Conservation (phyloP, 1,284 basidiomycete genomes). For the Gastroboletus turbinatus region DNA sequence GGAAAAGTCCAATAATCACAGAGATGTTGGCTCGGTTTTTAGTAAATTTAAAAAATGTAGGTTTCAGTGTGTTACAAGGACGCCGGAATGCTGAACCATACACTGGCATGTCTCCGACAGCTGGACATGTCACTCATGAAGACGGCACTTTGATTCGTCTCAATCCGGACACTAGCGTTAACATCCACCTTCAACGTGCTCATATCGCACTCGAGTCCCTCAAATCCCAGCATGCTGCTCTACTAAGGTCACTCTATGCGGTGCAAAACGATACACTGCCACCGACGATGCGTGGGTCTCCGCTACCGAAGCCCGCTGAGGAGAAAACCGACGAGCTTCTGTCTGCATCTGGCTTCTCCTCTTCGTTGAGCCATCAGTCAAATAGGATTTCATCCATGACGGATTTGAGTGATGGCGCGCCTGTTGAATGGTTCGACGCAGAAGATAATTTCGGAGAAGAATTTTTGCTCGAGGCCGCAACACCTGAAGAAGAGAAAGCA, state of each 20-base stretch:
- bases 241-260: slow-evolving; percentile 47
- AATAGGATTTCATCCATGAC: slow-evolving; percentile 54
- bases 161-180: slow-evolving; percentile 12
- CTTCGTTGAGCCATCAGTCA: slow-evolving; percentile 38
- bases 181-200: slow-evolving; percentile 40
- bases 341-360: slow-evolving; percentile 31
- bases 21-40: slow-evolving; percentile 42
- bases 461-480: slow-evolving; percentile 56
- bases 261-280: slow-evolving; percentile 39
- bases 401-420: slow-evolving; percentile 51
- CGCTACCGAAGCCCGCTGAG: slow-evolving; percentile 49
- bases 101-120: slow-evolving; percentile 7
- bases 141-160: slow-evolving; percentile 24
- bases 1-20: slow-evolving; percentile 44
- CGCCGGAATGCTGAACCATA: neutral
- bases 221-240: slow-evolving; percentile 56
- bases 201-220: slow-evolving; percentile 49
- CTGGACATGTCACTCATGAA: slow-evolving; percentile 23
- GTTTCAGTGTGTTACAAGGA: slow-evolving; percentile 14
- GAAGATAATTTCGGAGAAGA: slow-evolving; percentile 61
- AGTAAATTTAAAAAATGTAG: slow-evolving; percentile 58
- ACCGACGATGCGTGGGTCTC: slow-evolving; percentile 38
- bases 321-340: slow-evolving; percentile 42
- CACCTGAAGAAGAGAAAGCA: slow-evolving; percentile 45
- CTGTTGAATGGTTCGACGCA: slow-evolving; percentile 75